These are phyloP conservation scores for Stentor coeruleus DNA, from an alignment of 73 alveolate genomes.

Conservation along the genomic window DNA sequence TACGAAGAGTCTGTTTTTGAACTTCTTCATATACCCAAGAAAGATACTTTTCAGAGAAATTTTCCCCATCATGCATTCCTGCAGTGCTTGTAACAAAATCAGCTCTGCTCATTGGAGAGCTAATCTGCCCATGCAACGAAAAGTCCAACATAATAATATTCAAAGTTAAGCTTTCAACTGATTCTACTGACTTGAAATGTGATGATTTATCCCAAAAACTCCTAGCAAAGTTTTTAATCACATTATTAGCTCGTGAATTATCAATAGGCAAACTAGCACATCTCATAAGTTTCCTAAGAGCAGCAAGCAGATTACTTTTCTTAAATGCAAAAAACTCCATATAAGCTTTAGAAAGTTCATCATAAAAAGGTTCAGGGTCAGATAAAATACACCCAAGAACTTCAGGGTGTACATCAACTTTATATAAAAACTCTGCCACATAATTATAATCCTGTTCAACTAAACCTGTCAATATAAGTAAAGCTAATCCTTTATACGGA, in stretches of 20 bases:
- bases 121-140: slow-evolving; percentile 1
- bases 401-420: neutral
- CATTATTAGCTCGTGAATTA: neutral
- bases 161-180: neutral
- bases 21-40: slow-evolving; percentile 20
- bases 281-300: neutral
- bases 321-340: neutral
- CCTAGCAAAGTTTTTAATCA: neutral
- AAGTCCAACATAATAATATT: slow-evolving; percentile 19
- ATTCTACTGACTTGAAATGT: neutral
- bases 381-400: neutral
- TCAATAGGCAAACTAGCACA: neutral
- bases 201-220: neutral
- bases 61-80: slow-evolving; percentile 25
- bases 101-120: neutral
- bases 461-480: neutral
- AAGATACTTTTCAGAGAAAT: slow-evolving; percentile 2
- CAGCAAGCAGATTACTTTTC: neutral
- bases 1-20: neutral
- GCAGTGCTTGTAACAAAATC: neutral
- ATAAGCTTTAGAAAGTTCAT: neutral
- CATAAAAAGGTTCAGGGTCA: neutral
- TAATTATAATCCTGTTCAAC: neutral
- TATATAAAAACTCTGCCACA: neutral
- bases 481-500: neutral